Base-by-base conservation (phyloP, 495 filamentous ascomycete genomes). In the Xylaria sp. region DNA sequence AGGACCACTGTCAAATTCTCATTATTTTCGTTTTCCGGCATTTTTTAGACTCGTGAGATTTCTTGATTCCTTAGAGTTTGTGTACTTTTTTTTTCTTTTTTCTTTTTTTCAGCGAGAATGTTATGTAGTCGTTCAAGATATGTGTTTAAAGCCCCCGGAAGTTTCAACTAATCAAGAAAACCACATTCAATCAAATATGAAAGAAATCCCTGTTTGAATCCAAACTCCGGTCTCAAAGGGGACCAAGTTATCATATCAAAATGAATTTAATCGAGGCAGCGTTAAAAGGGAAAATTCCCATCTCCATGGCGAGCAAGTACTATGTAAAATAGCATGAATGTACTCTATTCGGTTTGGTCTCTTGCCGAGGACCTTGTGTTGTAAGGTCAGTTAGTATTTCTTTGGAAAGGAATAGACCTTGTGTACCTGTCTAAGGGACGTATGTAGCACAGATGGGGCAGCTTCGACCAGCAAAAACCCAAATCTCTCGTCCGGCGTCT, bases 401-500 rank as follows among this genome's bases (percentile, higher is more conserved):
- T 24, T 19, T 15, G 17, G 11, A 48, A 5, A 5, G n/a, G n/a
- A 15, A 29, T 40, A 3, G 31, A 41, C 31, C n/a, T 69, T 19
- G 52, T 37, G 21, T 14, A 63, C 35, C 55, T 62, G 21, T 26
- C 24, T 66, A 71, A n/a, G 61, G 1, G 50, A 71, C 50, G 29
- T 65, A 71, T 48, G 69, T 71, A 12, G 69, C 69, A 50, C 69
- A 71, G 40, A 71, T 59, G 31, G 35, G 69, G 41, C 69, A 71
- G 41, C 69, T 71, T 71, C 69, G 40, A 31, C 69, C 69, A 59
- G 61, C 48, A 31, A 71, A 71, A 24, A 71, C 69, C 61, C 61
- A 71, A 9, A 33, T 53, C 41, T 71, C 69, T 21, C 61, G 48
- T 11, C 69, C 69, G 5, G 61, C 69, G 5, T 44, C 61, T 40